Evolutionary conservation across 345 rosid species (phyloP).

Genomic region (Aethionema arabicum): DNA sequence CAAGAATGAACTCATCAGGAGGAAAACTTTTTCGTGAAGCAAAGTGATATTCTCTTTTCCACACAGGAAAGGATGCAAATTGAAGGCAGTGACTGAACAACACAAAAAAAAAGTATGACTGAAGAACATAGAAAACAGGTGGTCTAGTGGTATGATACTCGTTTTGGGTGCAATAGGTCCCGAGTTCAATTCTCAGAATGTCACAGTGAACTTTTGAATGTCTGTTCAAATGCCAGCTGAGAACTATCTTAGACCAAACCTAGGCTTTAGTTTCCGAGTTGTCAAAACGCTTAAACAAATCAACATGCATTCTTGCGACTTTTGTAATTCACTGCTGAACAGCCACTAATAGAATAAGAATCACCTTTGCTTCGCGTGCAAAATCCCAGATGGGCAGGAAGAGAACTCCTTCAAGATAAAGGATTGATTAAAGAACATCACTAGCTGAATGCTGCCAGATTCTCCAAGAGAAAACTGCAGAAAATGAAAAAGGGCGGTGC

Average conservation of each 20-base stretch:
- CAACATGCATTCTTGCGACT: conserved; percentile 1
- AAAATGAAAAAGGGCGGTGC: background rate
- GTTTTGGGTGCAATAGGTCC: conserved; percentile 90
- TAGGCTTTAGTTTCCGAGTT: background rate
- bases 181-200: conserved; percentile 69
- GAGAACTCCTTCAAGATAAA: background rate
- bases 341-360: background rate
- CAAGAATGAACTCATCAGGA: too few species aligned
- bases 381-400: conserved; percentile 4
- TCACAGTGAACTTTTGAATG: conserved; percentile 37
- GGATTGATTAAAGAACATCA: background rate
- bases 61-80: too few species aligned
- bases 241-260: conserved; percentile 6
- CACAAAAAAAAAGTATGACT: too few species aligned
- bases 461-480: background rate
- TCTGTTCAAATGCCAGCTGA: background rate
- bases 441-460: too few species aligned
- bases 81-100: too few species aligned
- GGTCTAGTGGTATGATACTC: conserved; percentile 89
- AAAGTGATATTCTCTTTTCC: too few species aligned
- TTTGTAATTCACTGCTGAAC: background rate
- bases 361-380: conserved; percentile 11
- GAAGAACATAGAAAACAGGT: conserved; percentile 33
- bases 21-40: too few species aligned
- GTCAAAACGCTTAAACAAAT: too few species aligned